Percentiles rank a stretch among this genome's conserved stretches.
Conservation (phyloP, 1,139 yeast genomes). For the Kodamaea arcana region DNA sequence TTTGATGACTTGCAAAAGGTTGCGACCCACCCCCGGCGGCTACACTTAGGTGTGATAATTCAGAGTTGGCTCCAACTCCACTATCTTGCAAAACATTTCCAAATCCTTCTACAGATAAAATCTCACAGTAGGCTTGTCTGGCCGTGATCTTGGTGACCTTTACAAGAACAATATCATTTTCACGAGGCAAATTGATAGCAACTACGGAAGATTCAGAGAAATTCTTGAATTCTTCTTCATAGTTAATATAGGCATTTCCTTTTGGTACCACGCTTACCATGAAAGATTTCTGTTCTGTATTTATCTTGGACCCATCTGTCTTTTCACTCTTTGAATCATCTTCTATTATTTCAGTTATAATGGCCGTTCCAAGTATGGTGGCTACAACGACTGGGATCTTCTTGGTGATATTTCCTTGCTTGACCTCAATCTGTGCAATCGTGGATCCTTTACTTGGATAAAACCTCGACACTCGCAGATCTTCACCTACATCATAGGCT, state of each 20-base stretch:
- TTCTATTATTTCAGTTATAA: constrained; percentile 20
- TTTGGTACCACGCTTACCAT: constrained; percentile 27
- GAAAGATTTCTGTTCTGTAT: no score
- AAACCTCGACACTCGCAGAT: constrained; percentile 19
- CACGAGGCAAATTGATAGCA: constrained; percentile 68
- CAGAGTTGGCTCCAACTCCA: constrained; percentile 66
- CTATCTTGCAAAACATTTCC: constrained; percentile 58
- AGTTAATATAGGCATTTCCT: constrained; percentile 30
- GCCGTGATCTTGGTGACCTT: constrained; percentile 63
- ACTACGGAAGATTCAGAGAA: constrained; percentile 15
- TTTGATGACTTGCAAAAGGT: constrained; percentile 33
- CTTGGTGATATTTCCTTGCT: constrained; percentile 15
- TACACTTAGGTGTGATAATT: constrained; percentile 32
- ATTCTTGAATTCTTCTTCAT: constrained; percentile 20
- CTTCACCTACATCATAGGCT: constrained; percentile 25
- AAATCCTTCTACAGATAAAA: constrained; percentile 69
- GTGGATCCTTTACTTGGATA: constrained; percentile 40
- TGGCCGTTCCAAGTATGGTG: constrained; percentile 61
- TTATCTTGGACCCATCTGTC: constrained; percentile 9
- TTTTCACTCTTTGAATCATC: constrained; percentile 11
- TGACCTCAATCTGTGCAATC: constrained; percentile 26
- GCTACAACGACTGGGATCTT: constrained; percentile 54
- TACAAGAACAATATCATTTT: constrained; percentile 79
- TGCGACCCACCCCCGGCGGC: constrained; percentile 54
- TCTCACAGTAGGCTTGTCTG: constrained; percentile 78